Conservation (phyloP, 805 yeast genomes). For the Nakazawaea pomicola region DNA sequence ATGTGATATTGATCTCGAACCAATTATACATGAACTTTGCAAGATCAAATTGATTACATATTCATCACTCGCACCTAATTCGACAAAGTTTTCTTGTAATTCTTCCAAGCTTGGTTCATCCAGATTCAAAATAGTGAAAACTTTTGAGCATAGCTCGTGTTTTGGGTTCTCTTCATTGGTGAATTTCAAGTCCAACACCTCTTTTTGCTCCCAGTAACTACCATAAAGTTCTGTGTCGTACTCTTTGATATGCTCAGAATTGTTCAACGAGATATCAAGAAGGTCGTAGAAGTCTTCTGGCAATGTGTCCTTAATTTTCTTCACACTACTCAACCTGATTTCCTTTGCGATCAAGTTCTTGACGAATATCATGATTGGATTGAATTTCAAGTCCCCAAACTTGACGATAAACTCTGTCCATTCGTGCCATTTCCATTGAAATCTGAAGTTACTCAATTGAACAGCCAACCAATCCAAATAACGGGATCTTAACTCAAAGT, state of each 20-base stretch:
- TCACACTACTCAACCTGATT: constrained; percentile 71
- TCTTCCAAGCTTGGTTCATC: constrained; percentile 22
- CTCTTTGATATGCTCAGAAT: constrained; percentile 27
- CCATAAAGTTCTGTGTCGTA: constrained; percentile 35
- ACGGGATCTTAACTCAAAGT: constrained; percentile 68
- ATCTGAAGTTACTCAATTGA: constrained; percentile 89
- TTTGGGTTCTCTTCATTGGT: constrained; percentile 28
- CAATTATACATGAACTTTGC: constrained; percentile 74
- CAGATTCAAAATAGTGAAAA: constrained; percentile 28
- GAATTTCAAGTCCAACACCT: constrained; percentile 23
- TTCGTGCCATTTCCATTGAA: constrained; percentile 97
- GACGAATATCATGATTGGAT: constrained; percentile 72
- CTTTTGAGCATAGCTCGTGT: constrained; percentile 26
- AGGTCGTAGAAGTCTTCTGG: constrained; percentile 51
- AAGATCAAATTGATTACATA: constrained; percentile 57
- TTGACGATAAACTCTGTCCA: constrained; percentile 66
- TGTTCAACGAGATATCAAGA: constrained; percentile 37
- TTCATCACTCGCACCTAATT: constrained; percentile 25
- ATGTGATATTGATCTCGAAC: constrained; percentile 83
- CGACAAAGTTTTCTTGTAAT: background rate
- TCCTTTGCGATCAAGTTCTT: constrained; percentile 80
- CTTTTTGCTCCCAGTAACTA: constrained; percentile 18
- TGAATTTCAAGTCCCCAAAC: constrained; percentile 43
- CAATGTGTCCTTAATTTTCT: constrained; percentile 66
- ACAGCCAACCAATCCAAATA: constrained; percentile 88